Base-by-base conservation (phyloP, 2,329 filamentous ascomycete species). In the Zalaria sp. region DNA sequence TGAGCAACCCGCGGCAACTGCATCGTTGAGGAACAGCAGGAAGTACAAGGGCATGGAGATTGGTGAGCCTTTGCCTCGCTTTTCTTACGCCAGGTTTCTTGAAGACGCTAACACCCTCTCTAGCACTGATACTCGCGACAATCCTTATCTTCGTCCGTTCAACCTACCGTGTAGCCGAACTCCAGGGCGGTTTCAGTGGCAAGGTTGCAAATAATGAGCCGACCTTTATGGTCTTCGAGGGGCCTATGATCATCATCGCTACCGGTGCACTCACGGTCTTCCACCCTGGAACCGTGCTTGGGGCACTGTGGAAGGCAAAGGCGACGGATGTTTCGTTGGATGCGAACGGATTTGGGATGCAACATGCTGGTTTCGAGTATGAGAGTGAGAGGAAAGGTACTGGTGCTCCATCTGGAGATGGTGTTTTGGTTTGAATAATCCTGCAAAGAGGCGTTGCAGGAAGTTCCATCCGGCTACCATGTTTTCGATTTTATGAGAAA, bases 121-220 rank as follows among this genome's bases (percentile, higher is more conserved):
- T 27, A 38, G 49, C 46, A 3, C 46, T 72, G 29, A 47, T 53
- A 0, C 4, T 61, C 3, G 64, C 67, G 2, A 68, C 64, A 7
- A 1, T 69, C 4, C 52, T 56, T 5, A 69, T 73, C 47, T 63
- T 69, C 46, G 55, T 62, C 28, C 64, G 69, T 46, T 71, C 64
- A 38, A 54, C 64, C 36, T 72, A 67, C 51, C 66, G 69, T 47
- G 64, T 71, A 34, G 64, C 63, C 0, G 68, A 72, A 53, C 57
- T 71, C 29, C 57, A 61, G 18, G 60, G 60, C n/a, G 68, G 68
- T 5, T 71, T 67, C 57, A 47, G 55, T 8, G 63, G 61, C 45
- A 45, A 57, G 25, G 48, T 71, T 34, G 68, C 68, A 51, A 61
- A 65, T 46, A 54, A 71, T 35, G 58, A 71, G 50, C 38, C 51